Base-by-base conservation (phyloP, 805 yeast species). In the Candida pseudofarinosa region DNA sequence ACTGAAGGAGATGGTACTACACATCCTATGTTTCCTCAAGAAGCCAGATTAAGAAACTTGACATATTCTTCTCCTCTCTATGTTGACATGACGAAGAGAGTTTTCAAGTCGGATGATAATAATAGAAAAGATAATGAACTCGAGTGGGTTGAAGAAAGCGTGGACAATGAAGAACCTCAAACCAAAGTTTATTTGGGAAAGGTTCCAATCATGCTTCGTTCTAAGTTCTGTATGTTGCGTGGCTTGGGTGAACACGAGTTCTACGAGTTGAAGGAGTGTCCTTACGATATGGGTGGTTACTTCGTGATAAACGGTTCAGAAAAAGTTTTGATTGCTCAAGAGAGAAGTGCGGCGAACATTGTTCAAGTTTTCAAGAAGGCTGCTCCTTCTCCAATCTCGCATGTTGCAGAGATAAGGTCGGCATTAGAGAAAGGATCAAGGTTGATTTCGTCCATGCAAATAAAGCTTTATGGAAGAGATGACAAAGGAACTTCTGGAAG, bases 1-100 rank as follows among this genome's bases (percentile, higher is more conserved):
- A 95, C 98, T 16, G 99, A 93, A 71, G 96, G 98, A 14, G 99
- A 93, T 70, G 99, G 99, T 72, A 89, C 96, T n/a, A 91, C 98
- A n/a, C 91, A 89, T 58, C 95, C 96, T 12, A 81, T 93, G 83
- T 87, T 87, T 60, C 99, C 99, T 8, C 99, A 95, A 68, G 99
- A 93, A 65, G 98, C 99, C 5, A 80, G 99, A 56, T 76, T 93
- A 51, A 83, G 99, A 69, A 93, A 93, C 63, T 76, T 93, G 69
- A 93, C 99, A 0, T 93, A 93, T 63, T 88, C 97, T 3, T 88
- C 97, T 26, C 97, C 98, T 32, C 76, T 93, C 40, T 93, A 93
- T 58, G 97, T 93, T 19, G 98, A 93, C 61, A 91, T 93, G 86
- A 81, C 86, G 56, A 93, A 93, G 67, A 79, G 85, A 52, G 93